phyloP scores from a whole-genome alignment of 2,329 filamentous ascomycete genomes.

The Verticillium alfalfae region DNA sequence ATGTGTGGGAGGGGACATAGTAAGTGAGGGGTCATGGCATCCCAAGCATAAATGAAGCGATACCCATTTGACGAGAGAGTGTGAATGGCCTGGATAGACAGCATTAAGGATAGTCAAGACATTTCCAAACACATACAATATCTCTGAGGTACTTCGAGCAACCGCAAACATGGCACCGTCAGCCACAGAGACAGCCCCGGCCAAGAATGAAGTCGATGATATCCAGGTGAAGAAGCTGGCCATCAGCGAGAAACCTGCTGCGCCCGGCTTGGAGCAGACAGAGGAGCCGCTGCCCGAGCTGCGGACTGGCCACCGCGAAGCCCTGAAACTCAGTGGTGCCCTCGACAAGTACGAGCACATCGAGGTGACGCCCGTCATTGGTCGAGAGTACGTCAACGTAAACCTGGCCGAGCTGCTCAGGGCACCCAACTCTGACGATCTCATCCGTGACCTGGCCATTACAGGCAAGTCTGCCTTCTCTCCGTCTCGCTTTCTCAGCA shows the following conservation, averaged over 20 bases:
- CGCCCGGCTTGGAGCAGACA: neutral
- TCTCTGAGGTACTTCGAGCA: neutral
- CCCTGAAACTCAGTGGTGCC: conserved; percentile 42
- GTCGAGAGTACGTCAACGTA: conserved; percentile 53
- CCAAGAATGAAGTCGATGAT: conserved; percentile 2
- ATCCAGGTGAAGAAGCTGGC: conserved; percentile 1
- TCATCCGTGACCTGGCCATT: conserved; percentile 62
- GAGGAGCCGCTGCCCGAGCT: conserved; percentile 5
- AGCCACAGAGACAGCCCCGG: conserved; percentile 5
- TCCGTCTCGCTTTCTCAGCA: too few relatives aligned
- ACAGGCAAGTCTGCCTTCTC: conserved; percentile 41
- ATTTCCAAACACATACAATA: neutral
- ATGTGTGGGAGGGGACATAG: neutral
- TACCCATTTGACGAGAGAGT: neutral
- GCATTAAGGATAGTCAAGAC: neutral
- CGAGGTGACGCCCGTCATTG: conserved; percentile 57
- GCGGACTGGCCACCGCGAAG: conserved; percentile 18
- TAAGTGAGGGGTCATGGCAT: neutral
- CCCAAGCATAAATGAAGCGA: conserved; percentile 2
- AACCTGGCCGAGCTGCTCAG: conserved; percentile 57
- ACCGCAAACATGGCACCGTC: conserved; percentile 6
- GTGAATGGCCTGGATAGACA: too few relatives aligned
- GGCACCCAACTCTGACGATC: conserved; percentile 55
- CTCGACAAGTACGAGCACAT: conserved; percentile 48
- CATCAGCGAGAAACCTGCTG: neutral